A percentile compares a stretch with the other conserved stretches of the same genome.
Conservation (phyloP, 106 monocot genomes). For the Vanilla planifolia region DNA sequence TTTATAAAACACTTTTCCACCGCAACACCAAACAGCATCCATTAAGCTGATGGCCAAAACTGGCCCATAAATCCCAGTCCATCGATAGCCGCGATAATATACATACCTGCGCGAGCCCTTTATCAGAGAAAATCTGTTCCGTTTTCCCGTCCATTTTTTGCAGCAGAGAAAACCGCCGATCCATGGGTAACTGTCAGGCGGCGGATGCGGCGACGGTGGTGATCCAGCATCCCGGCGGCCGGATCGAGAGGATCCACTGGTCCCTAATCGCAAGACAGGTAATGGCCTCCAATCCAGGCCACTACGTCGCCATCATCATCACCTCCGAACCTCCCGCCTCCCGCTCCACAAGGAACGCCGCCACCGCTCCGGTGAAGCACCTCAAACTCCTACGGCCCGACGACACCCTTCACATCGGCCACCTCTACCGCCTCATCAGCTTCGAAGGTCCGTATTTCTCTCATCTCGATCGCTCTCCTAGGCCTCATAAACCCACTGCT, state of each 20-base stretch:
- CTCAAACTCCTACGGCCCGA: slow-evolving; percentile 58
- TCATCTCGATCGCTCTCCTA: not conserved
- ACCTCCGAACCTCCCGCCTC: not conserved
- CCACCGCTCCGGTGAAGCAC: slow-evolving; percentile 25
- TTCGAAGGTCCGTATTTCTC: slow-evolving; percentile 24
- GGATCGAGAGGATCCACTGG: slow-evolving; percentile 34
- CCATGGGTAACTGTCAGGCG: slow-evolving; percentile 68
- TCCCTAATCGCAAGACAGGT: slow-evolving; percentile 37
- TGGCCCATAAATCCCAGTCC: too few species aligned
- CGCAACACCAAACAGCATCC: too few species aligned
- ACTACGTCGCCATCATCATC: slow-evolving; percentile 45
- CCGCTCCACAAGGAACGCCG: not conserved
- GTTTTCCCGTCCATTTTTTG: too few species aligned
- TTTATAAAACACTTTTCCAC: too few species aligned
- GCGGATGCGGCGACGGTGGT: slow-evolving; percentile 45
- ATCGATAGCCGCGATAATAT: too few species aligned
- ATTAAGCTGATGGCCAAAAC: too few species aligned
- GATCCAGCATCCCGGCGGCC: slow-evolving; percentile 43
- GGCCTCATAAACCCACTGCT: not conserved
- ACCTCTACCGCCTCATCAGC: slow-evolving; percentile 37
- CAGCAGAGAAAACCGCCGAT: too few species aligned
- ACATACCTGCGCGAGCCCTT: too few species aligned
- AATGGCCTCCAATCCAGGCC: slow-evolving; percentile 58
- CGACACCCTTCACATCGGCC: slow-evolving; percentile 49
- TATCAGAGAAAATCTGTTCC: too few species aligned